These are phyloP conservation scores for Colletotrichum acutatum DNA, from an alignment of 2,329 filamentous ascomycete species.

Conservation along the genomic window DNA sequence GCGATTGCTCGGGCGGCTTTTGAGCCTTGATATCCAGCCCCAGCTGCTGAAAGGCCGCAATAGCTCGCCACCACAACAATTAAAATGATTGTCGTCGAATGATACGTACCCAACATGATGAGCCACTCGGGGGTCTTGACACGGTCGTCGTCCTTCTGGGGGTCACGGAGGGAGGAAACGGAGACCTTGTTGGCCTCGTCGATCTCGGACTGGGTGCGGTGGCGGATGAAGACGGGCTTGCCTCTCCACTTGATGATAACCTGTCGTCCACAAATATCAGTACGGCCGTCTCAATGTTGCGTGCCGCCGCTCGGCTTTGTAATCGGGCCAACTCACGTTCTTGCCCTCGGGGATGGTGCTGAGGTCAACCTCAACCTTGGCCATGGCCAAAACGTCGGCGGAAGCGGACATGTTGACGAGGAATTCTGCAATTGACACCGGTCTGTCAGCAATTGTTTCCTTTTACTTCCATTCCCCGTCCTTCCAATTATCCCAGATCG, in stretches of 20 bases:
- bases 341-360: constrained; percentile 96
- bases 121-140: constrained; percentile 99
- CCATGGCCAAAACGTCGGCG: constrained; percentile 97
- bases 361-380: constrained; percentile 98
- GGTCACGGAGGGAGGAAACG: constrained; percentile 86
- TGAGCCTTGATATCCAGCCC: background rate
- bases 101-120: constrained; percentile 87
- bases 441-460: constrained; percentile 39
- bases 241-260: constrained; percentile 99
- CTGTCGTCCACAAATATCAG: constrained; percentile 53
- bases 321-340: constrained; percentile 77
- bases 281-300: background rate
- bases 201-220: constrained; percentile 94
- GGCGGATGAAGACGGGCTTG: constrained; percentile 99
- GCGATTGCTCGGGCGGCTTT: background rate
- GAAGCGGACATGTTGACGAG: constrained; percentile 99
- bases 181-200: constrained; percentile 92
- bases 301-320: background rate
- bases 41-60: background rate
- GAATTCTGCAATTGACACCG: constrained; percentile 78
- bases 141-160: constrained; percentile 89
- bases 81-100: background rate
- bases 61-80: background rate
- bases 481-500: no score
- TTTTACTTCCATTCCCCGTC: no score